Base-by-base conservation (phyloP, 129 eudicot species). In the Flaveria sonorensis region DNA sequence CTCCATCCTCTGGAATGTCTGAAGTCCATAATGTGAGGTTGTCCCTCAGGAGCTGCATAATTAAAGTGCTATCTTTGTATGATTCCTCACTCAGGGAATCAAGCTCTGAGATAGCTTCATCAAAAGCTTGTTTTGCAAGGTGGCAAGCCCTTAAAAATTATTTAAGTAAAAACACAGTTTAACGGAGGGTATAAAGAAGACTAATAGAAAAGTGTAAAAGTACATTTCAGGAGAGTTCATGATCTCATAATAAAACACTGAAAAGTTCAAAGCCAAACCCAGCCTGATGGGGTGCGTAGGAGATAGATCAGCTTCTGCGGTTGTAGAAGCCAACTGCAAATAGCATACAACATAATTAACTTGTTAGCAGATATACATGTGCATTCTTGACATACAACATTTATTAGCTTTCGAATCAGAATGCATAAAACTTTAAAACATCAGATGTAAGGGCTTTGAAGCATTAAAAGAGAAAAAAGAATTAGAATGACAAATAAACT, bases 221-320 rank as follows among this genome's bases (percentile, higher is more conserved):
- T 77, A 85, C 89, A 86, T 79, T 85, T 85, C 86, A 64, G 86
- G 89, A 45, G 86, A 85, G 79, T 85, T 85, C 86, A 85, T 75
- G 60, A 85, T 85, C 83, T 85, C 88, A 51, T 85, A 85, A 85
- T 85, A 85, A 69, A 85, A 85, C 72, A 85, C 86, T 0, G 89
- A 85, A 77, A 85, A 85, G 76, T 85, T 85, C 79, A 85, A 85
- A 74, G 89, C 89, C 84, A 85, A 79, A 64, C 86, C 89, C 79
- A 85, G 30, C 43, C 89, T 83, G 77, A 85, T 85, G 48, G 89
- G 89, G 64, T 82, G 89, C 39, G 86, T 85, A 42, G 89, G 82
- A 18, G 89, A 75, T 71, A 85, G 73, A 74, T 85, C 86, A 26
- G 86, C 62, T 77, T 85, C 89, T 56, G 89, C 84, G 26, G 86